phyloP scores from a whole-genome alignment of 345 rosid species.

The Populus deltoides region DNA sequence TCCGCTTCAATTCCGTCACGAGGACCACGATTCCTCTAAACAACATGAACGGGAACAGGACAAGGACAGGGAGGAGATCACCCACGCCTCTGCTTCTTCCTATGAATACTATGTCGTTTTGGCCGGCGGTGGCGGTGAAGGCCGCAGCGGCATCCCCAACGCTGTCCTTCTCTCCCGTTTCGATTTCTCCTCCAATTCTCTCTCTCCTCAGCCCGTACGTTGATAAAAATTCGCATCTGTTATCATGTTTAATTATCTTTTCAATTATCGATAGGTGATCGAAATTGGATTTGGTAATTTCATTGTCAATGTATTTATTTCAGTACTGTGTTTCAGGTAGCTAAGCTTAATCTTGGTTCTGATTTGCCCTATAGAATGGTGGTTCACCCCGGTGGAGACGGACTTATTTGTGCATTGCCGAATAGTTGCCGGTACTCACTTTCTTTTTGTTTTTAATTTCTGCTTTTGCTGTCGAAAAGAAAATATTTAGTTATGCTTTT shows the following conservation, averaged over 20 bases:
- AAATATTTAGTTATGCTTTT: background rate
- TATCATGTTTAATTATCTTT: background rate
- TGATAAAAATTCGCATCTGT: background rate
- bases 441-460: background rate
- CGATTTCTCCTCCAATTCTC: conserved; percentile 57
- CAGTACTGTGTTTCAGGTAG: conserved; percentile 41
- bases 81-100: background rate
- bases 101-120: conserved; percentile 43
- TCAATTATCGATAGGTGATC: background rate
- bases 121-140: conserved; percentile 91
- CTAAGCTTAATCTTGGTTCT: conserved; percentile 47
- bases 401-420: conserved; percentile 69
- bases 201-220: conserved; percentile 70
- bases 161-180: conserved; percentile 51
- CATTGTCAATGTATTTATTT: background rate
- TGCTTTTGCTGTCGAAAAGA: background rate
- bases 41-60: conserved; percentile 12
- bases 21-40: conserved; percentile 7
- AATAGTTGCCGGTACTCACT: conserved; percentile 61
- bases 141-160: conserved; percentile 75
- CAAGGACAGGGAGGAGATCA: background rate
- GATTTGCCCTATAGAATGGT: conserved; percentile 84
- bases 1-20: conserved; percentile 36
- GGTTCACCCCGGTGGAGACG: conserved; percentile 75
- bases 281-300: background rate